These are phyloP conservation scores for Moesziomyces antarcticus DNA, from an alignment of 1,284 basidiomycete species.

Conservation along the genomic window DNA sequence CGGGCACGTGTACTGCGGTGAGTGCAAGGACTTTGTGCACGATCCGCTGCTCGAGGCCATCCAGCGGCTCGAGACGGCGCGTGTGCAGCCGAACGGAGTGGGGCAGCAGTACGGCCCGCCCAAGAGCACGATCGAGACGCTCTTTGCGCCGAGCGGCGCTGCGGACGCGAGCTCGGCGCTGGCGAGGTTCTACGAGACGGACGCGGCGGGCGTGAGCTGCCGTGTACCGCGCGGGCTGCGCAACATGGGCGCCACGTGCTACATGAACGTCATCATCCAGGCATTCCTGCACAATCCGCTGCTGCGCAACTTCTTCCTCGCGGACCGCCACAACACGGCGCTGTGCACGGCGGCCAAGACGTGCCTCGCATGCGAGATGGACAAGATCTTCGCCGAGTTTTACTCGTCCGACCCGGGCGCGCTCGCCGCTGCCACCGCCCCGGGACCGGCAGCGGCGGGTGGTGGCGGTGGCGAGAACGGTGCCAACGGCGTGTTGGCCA, in stretches of 20 bases:
- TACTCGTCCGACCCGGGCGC: constrained; percentile 62
- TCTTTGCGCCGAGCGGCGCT: constrained; percentile 12
- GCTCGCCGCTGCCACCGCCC: constrained; percentile 66
- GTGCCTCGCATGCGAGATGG: constrained; percentile 95
- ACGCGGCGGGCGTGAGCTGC: constrained; percentile 19
- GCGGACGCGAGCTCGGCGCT: constrained; percentile 4
- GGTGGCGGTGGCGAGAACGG: constrained; percentile 11
- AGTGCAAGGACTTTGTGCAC: constrained; percentile 61
- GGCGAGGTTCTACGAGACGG: constrained; percentile 26
- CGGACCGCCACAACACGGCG: constrained; percentile 81
- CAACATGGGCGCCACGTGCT: constrained; percentile 94
- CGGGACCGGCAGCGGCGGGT: constrained; percentile 52
- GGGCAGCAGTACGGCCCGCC: constrained; percentile 30
- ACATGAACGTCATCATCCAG: constrained; percentile 91
- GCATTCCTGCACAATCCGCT: constrained; percentile 92
- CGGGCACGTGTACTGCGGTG: constrained; percentile 62
- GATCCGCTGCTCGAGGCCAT: constrained; percentile 58
- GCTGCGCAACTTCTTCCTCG: constrained; percentile 87
- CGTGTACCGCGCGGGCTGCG: constrained; percentile 84
- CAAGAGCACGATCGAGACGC: constrained; percentile 17
- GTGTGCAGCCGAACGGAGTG: constrained; percentile 18
- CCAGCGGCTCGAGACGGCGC: constrained; percentile 29
- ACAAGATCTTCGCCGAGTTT: constrained; percentile 83
- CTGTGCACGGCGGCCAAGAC: constrained; percentile 74
- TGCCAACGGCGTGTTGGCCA: constrained; percentile 43